A percentile compares a stretch with the other conserved stretches of the same genome.
Conservation (phyloP, 139 green algal genomes). For the Micractinium conductrix region DNA sequence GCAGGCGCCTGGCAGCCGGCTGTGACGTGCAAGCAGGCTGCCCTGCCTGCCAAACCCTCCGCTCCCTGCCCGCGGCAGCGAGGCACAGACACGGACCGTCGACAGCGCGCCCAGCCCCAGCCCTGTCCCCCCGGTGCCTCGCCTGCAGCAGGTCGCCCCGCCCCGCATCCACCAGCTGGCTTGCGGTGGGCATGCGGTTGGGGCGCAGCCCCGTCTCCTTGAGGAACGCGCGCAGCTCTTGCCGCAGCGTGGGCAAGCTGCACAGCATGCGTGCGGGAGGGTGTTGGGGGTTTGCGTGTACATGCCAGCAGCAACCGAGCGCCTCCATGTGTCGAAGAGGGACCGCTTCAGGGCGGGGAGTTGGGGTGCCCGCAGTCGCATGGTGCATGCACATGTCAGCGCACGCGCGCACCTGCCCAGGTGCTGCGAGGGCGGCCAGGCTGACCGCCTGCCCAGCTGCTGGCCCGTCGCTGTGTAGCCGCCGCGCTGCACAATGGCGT, state of each 20-base stretch:
- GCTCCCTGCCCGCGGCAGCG: too few species aligned
- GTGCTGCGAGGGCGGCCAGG: conserved; percentile 33
- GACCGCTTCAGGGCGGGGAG: neutral
- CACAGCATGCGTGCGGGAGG: neutral
- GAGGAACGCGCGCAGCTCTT: conserved; percentile 6
- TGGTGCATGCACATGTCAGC: neutral
- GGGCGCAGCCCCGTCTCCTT: neutral
- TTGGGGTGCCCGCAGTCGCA: too few species aligned
- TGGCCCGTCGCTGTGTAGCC: conserved; percentile 38
- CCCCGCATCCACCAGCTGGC: conserved; percentile 14
- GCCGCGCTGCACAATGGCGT: conserved; percentile 47
- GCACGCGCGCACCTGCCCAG: neutral
- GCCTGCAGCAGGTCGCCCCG: conserved; percentile 28
- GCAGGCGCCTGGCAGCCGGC: neutral
- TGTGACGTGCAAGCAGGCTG: neutral
- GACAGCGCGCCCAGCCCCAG: too few species aligned
- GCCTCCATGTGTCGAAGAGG: neutral
- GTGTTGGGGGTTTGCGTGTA: neutral
- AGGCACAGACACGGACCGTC: too few species aligned
- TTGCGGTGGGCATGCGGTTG: conserved; percentile 20
- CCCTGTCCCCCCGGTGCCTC: neutral
- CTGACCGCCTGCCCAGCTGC: conserved; percentile 33
- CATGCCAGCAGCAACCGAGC: neutral
- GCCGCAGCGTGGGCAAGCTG: neutral
- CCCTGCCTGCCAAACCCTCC: neutral